Conservation (phyloP, 2,329 filamentous ascomycete species). For the Calonectria ilicicola region DNA sequence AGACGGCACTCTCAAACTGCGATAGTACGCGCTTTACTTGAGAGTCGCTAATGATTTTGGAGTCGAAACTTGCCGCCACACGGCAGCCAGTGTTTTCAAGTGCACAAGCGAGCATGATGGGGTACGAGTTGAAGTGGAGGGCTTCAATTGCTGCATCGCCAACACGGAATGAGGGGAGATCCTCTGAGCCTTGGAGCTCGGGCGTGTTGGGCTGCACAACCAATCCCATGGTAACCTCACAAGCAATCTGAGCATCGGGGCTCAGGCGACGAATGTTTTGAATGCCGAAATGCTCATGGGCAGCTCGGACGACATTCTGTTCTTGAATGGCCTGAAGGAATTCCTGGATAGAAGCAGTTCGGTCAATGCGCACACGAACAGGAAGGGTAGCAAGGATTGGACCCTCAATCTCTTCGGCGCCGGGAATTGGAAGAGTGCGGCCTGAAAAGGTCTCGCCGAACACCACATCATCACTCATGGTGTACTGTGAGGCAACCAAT, state of each 20-base stretch:
- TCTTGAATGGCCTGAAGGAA: conserved; percentile 44
- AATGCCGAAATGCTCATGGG: conserved; percentile 48
- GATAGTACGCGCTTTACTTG: conserved; percentile 65
- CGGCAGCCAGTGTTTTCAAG: conserved; percentile 65
- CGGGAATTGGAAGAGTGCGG: conserved; percentile 41
- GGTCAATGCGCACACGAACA: conserved; percentile 39
- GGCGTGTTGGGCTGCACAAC: conserved; percentile 59
- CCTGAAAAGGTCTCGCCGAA: conserved; percentile 48
- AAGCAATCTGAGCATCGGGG: conserved; percentile 63
- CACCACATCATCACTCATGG: conserved; percentile 43
- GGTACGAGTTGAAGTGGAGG: conserved; percentile 67
- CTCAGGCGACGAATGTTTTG: conserved; percentile 55
- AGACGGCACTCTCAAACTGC: conserved; percentile 62
- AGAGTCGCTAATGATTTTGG: conserved; percentile 61
- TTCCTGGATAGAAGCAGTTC: conserved; percentile 34
- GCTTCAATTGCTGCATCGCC: conserved; percentile 69
- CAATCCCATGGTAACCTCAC: conserved; percentile 66
- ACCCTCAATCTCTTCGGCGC: conserved; percentile 45
- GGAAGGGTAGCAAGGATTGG: conserved; percentile 45
- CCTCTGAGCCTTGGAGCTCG: conserved; percentile 16
- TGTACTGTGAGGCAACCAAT: conserved; percentile 40
- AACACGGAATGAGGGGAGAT: conserved; percentile 59
- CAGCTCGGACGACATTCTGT: conserved; percentile 39
- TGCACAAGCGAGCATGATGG: conserved; percentile 73
- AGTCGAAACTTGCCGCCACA: conserved; percentile 73